Percentiles rank a stretch among this genome's conserved stretches.
Evolutionary conservation across 495 filamentous ascomycete species (phyloP).

Genomic region (Terfezia boudieri): DNA sequence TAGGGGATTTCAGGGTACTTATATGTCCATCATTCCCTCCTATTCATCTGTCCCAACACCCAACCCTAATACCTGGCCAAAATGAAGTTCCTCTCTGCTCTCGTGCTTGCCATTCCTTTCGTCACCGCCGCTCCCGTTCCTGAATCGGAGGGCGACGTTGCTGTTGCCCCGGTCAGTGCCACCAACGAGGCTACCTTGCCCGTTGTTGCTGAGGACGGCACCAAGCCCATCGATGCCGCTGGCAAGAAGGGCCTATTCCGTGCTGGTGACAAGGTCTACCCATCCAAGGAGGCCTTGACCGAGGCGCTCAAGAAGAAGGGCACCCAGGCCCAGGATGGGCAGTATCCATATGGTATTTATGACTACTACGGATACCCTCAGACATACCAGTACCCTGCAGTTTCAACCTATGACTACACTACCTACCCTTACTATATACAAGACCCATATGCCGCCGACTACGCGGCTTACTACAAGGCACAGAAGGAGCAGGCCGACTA

Average conservation of each 20-base stretch:
- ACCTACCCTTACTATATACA: background rate
- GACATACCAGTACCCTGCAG: background rate
- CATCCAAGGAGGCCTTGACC: background rate
- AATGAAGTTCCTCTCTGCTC: background rate
- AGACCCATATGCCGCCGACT: background rate
- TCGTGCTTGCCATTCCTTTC: background rate
- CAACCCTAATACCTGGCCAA: background rate
- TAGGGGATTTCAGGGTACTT: too few relatives aligned
- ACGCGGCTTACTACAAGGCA: background rate
- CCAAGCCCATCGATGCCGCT: background rate
- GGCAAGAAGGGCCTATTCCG: background rate
- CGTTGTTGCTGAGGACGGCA: too few relatives aligned
- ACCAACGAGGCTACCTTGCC: background rate
- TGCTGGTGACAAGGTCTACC: background rate
- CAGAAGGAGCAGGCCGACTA: background rate
- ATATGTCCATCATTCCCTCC: too few relatives aligned
- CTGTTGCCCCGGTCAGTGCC: background rate
- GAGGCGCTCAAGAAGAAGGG: background rate
- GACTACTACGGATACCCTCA: background rate
- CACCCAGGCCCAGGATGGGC: background rate
- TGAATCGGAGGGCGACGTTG: background rate
- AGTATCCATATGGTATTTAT: background rate
- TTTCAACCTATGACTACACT: background rate
- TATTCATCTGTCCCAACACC: background rate
- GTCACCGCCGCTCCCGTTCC: background rate